Base-by-base conservation (phyloP, 495 filamentous ascomycete species). In the Penicillium pulvis region DNA sequence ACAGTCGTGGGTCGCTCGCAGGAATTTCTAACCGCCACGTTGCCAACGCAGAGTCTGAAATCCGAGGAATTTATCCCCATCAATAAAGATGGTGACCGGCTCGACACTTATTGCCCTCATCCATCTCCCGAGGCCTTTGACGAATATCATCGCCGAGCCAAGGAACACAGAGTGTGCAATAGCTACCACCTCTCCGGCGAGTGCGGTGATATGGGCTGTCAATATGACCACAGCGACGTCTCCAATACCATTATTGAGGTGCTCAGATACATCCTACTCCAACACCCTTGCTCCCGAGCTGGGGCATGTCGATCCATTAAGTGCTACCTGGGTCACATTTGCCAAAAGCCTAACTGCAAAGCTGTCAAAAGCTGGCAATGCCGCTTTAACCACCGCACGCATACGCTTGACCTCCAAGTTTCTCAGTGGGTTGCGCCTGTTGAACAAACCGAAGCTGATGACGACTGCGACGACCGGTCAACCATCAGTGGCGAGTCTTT, bases 271-370 rank as follows among this genome's bases (percentile, higher is more conserved):
- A 73, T 80, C 11, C 62, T 76, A 8, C 69, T 73, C 10, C 73
- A 75, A 48, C 64, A 71, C 26, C 67, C 69, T 28, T 82, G 79
- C 60, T 52, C 63, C 16, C 53, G 58, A 23, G 71, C 68, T 1
- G 60, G 64, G 1, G 28, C 41, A 17, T 82, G 79, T 42, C 76
- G 77, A 33, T 70, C 69, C 8, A 59, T 75, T 7, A 69, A 73
- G 55, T 82, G 79, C 61, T 75, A 70, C 43, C 65, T 73, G 41
- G 78, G 77, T 1, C 79, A 82, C 60, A 58, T 75, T 30, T 82
- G 79, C 55, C 76, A 79, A 51, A 77, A 69, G 44, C 66, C 67
- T 12, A 68, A 71, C 23, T 79, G 76, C 58, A 71, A 67, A 53
- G 72, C 61, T 35, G 64, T 63, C 7, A 74, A 72, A 57, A 68